Evolutionary conservation across 176 grass and related monocot species (phyloP).

Genomic region (Musa itinerans): DNA sequence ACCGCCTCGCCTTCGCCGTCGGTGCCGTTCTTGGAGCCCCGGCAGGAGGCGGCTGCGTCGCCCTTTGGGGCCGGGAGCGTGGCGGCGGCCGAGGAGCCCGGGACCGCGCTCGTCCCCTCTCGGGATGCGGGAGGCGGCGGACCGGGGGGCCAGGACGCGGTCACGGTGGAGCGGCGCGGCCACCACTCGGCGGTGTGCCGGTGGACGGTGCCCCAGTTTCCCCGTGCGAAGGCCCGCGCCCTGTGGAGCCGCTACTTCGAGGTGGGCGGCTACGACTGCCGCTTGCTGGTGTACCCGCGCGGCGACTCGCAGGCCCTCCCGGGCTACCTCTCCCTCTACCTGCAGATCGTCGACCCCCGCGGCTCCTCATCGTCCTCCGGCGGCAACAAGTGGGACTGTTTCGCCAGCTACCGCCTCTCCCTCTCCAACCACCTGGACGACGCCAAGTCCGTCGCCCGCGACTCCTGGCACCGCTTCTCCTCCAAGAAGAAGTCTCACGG

Average conservation of each 20-base stretch:
- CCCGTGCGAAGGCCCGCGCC: slow-evolving; percentile 52
- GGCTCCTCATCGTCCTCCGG: slow-evolving; percentile 52
- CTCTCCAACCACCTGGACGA: slow-evolving; percentile 41
- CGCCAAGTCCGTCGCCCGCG: slow-evolving; percentile 56
- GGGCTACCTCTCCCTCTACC: slow-evolving; percentile 77
- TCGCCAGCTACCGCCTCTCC: slow-evolving; percentile 76
- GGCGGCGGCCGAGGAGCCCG: slow-evolving; percentile 3
- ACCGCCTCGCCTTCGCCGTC: too few species aligned
- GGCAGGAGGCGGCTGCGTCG: slow-evolving; percentile 20
- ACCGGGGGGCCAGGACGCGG: background rate
- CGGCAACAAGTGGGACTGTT: slow-evolving; percentile 79
- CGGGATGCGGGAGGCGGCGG: slow-evolving; percentile 14
- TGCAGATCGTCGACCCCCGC: slow-evolving; percentile 94
- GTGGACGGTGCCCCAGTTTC: slow-evolving; percentile 76
- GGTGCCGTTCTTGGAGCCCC: slow-evolving; percentile 7
- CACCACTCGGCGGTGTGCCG: slow-evolving; percentile 67
- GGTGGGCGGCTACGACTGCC: slow-evolving; percentile 87
- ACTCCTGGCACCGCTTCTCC: slow-evolving; percentile 93
- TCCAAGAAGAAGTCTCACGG: slow-evolving; percentile 94
- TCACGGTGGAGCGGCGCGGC: slow-evolving; percentile 60
- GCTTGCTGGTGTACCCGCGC: slow-evolving; percentile 75
- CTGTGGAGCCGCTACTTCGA: slow-evolving; percentile 95
- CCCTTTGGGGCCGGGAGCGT: slow-evolving; percentile 6
- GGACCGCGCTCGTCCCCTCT: background rate
- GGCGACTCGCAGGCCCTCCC: slow-evolving; percentile 81